Base-by-base conservation (phyloP, 768 basidiomycete genomes). In the Tricholoma flavovirens region DNA sequence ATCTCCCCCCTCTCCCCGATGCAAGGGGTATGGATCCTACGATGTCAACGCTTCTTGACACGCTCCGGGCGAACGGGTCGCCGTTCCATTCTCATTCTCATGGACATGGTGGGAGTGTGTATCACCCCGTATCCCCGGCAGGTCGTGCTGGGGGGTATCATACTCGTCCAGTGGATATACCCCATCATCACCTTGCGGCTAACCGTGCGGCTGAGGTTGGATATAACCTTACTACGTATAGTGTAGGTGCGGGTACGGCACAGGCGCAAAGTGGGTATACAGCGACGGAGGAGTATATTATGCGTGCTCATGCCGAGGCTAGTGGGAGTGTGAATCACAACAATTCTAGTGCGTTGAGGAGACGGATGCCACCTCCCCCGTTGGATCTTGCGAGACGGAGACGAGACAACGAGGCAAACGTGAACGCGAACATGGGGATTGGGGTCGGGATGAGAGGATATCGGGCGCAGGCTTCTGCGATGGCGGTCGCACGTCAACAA, bases 201-300 rank as follows among this genome's bases (percentile, higher is more conserved):
- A 43, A 43, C 43, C 42, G 50, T 8, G 49, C 49, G n/a, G 17
- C 49, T 30, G 38, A 51, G 2, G 43, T 35, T 32, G 29, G 22
- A 1, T 43, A 40, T 40, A 36, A 53, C 10, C 52, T 53, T 30
- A 21, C 36, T 21, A 26, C 40, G 32, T 43, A 53, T 8, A 29
- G 48, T 30, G 32, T 7, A 6, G 17, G 17, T 2, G 48, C 51
- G 24, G 50, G 40, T 7, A 40, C 14, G 50, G 56, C 33, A 36
- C 75, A 75, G 38, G 72, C 77, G 5, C 69, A 71, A 29, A 75
- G 79, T 1, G 87, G 87, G 1, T 89, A 83, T 59, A 89, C 87
- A 0, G 74, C 84, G 1, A 75, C 86, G 0, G 87, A 89, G 65
- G 82, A 86, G 67, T 78, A 81, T 58, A 82, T 88, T 50, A 78